Evolutionary conservation across 2,329 filamentous ascomycete species (phyloP), one percentile per base, ranked within the genome.

Genomic region (Sclerotinia nivalis): DNA sequence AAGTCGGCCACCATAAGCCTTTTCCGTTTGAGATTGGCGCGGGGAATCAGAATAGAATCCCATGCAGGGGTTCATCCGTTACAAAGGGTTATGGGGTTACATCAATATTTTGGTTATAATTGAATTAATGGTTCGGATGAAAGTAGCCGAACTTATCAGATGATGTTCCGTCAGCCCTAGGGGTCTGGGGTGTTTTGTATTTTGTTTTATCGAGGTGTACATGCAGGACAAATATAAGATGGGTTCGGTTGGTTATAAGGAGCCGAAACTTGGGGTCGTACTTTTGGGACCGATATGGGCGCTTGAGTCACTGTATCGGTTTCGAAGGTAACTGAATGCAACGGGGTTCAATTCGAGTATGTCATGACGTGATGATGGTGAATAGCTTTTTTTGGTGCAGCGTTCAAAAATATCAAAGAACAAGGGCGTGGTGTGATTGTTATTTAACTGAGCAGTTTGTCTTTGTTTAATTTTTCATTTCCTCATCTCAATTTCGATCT

Each of bases 71-170:
- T 31, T 55, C 34, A 52, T 9, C 28, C 15, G 18, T 56, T 45
- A 66, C 50, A 56, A 28, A 18, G 37, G 34, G 34, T 20, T 59
- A 15, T 5, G 22, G 13, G 25, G 37, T 25, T 40, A 52, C 22
- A 52, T 40, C 9, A 40, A 40, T 18, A 28, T 25, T 52, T 28
- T 25, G n/a, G 20, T 49, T 62, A 40, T 52, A 25, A 40, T 40
- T 65, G 62, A n/a, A 28, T 60, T 9, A 25, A 20, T n/a, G 22
- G 52, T 47, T 58, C 52, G 40, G 49, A 34, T 58, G 37, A 59
- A 31, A 67, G 43, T 49, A 67, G 18, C 58, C 67, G 49, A 64
- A 20, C 58, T 45, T 64, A 55, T 69, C 58, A 64, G 49, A 64
- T 47, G 67, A 28, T 25, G 6, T 20, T 54, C 15, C 7, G 8